Evolutionary conservation across 108 stramenopile genomes (phyloP), one percentile per base, ranked within the genome.

Genomic region (Skeletonema costatum): DNA sequence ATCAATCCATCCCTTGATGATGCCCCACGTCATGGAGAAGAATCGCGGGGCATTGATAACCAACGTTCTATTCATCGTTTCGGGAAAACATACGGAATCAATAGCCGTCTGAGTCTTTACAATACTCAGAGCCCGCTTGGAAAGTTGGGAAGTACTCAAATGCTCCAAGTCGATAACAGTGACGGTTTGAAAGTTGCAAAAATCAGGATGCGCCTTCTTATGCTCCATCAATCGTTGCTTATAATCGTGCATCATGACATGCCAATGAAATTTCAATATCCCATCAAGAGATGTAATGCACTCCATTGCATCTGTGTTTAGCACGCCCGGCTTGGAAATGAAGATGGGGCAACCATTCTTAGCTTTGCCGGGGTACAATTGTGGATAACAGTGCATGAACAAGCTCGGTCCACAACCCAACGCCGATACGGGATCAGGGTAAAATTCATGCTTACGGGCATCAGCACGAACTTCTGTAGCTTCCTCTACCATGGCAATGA

Each of bases 1-100:
- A 71, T 93, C 94, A 30, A 95, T 62, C 89, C 90, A 95, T 70
- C 91, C 91, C 86, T 92, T 92, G 80, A 95, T 93, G 44, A 95
- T 75, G 14, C 68, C 66, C 94, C 94, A 95, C 32, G 91, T 90
- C 32, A 92, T 76, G 30, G 87, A 73, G 67, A 95, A 95, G 83
- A 95, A 95, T 66, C 86, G 68, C n/a, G 94, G 94, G 13, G 84
- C 90, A 80, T 95, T 95, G 67, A 95, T 75, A 60, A 95, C 82
- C 67, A 89, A 68, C 85, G 88, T 93, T 68, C 85, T 86, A 64
- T 85, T 76, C 90, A 95, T 89, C 1, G 90, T 93, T 84, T 95
- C 94, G 16, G 94, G 94, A 72, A 95, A 95, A 71, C 94, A 95
- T 1, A 95, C 63, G 11, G 92, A 92, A 83, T 95, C 94, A 80